Base-by-base conservation (phyloP, 129 eudicot genomes). In the Helichrysum umbraculigerum region DNA sequence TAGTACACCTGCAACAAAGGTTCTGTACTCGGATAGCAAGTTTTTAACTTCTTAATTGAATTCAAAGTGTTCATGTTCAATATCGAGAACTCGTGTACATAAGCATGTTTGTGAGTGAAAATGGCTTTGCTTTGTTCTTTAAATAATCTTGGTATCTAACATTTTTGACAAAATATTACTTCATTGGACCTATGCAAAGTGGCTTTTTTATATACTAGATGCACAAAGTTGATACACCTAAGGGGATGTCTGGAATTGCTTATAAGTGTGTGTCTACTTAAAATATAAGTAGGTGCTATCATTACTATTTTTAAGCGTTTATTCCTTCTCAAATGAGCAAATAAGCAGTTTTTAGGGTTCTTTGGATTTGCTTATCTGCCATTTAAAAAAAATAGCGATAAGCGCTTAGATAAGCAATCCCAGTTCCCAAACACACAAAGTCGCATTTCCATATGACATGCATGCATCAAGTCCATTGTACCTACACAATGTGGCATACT, bases 21-120 rank as follows among this genome's bases (percentile, higher is more conserved):
- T 25, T 60, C 37, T 66, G 3, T 72, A 86, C 63, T 76, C 85
- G 7, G 85, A 85, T 71, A 68, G 28, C 80, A 88, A 83, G 85
- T 67, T 78, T 52, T 78, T 81, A 29, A 72, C 85, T 75, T 83
- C 86, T 42, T 81, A 83, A 62, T 10, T 42, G 22, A 50, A 60
- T 66, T 73, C 19, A 10, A 42, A 32, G 50, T 22, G 50, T 10
- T 4, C 15, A 12, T 59, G 70, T 61, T 60, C 68, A 21, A 11
- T 58, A 54, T 25, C 2, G 10, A 54, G 30, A 58, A 60, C 33
- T 69, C 11, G 7, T 73, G 83, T 72, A 79, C 60, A 72, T 79
- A 73, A 52, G 30, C 59, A 35, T 11, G 47, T 52, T 56, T 5
- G 19, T 51, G 29, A 34, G 73, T 72, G 14, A 37, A 64, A 79